A percentile compares a stretch with the other conserved stretches of the same genome.
Evolutionary conservation across 345 rosid genomes (phyloP).

Genomic region (Cardamine resedifolia): DNA sequence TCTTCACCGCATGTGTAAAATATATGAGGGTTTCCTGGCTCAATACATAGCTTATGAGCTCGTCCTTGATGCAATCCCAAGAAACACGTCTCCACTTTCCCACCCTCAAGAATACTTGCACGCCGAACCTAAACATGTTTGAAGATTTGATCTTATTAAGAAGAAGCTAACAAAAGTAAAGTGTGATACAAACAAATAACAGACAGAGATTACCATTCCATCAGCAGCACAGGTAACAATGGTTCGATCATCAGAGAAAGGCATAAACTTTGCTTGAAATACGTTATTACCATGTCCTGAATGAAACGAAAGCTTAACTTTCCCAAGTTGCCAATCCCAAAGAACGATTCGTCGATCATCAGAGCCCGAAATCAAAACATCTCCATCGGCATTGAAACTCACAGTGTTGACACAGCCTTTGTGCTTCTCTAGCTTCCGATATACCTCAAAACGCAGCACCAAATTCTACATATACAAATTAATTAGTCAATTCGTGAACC

Average conservation of each 20-base stretch:
- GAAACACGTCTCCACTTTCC: conserved; percentile 53
- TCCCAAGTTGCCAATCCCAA: conserved; percentile 85
- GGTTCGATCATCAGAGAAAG: conserved; percentile 71
- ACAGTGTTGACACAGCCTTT: conserved; percentile 81
- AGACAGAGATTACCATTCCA: conserved; percentile 58
- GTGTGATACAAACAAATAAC: not conserved
- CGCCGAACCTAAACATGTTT: conserved; percentile 61
- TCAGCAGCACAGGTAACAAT: conserved; percentile 92
- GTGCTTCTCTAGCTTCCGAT: conserved; percentile 66
- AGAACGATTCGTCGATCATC: conserved; percentile 70
- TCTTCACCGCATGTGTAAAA: conserved; percentile 93
- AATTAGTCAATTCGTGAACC: not conserved
- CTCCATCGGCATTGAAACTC: conserved; percentile 64
- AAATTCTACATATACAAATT: conserved; percentile 50
- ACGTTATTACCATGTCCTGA: conserved; percentile 74
- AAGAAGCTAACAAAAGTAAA: conserved; percentile 3
- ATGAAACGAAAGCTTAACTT: conserved; percentile 57
- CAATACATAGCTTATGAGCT: conserved; percentile 82
- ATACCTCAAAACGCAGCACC: conserved; percentile 61
- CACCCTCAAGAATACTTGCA: conserved; percentile 68
- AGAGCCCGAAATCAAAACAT: conserved; percentile 73
- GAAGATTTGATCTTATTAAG: not conserved
- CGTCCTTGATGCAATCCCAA: conserved; percentile 63
- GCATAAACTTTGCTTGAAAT: conserved; percentile 87
- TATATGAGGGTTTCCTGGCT: conserved; percentile 82